Conservation (phyloP, 228 moss, liverwort and hornwort genomes). For the Sphagnum magellanicum region DNA sequence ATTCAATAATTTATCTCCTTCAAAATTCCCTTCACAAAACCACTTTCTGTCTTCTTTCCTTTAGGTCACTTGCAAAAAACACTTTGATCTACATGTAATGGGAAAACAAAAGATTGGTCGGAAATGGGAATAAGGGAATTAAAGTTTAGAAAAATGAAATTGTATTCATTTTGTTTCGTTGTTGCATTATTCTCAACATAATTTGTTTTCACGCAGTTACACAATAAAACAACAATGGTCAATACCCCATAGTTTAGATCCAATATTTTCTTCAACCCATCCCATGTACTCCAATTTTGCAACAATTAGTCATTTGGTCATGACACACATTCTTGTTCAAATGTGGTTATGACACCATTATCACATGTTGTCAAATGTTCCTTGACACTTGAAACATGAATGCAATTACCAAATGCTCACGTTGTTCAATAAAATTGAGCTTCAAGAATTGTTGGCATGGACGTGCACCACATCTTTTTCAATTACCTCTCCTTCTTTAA, state of each 20-base stretch:
- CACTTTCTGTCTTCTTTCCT: too few relatives aligned
- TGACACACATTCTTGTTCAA: background rate
- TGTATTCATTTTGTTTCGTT: background rate
- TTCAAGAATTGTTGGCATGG: too few relatives aligned
- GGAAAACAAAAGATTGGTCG: too few relatives aligned
- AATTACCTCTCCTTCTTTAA: background rate
- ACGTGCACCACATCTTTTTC: background rate
- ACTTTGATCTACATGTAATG: too few relatives aligned
- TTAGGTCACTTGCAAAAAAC: too few relatives aligned
- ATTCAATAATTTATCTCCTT: too few relatives aligned
- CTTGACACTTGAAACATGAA: background rate
- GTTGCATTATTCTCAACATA: background rate
- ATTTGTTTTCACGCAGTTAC: background rate
- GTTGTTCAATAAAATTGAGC: too few relatives aligned
- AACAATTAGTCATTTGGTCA: background rate
- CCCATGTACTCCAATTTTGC: background rate
- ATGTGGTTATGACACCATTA: background rate
- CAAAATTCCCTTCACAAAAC: too few relatives aligned
- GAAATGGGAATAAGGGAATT: too few relatives aligned
- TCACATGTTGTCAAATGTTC: background rate
- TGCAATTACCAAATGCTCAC: background rate
- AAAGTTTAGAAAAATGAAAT: background rate
- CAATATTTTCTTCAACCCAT: background rate
- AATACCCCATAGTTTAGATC: background rate
- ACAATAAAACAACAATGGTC: background rate